A percentile compares a stretch with the other conserved stretches of the same genome.
These are phyloP conservation scores for Geotrichum klebahnii DNA, from an alignment of 1,139 yeast genomes.

Conservation along the genomic window DNA sequence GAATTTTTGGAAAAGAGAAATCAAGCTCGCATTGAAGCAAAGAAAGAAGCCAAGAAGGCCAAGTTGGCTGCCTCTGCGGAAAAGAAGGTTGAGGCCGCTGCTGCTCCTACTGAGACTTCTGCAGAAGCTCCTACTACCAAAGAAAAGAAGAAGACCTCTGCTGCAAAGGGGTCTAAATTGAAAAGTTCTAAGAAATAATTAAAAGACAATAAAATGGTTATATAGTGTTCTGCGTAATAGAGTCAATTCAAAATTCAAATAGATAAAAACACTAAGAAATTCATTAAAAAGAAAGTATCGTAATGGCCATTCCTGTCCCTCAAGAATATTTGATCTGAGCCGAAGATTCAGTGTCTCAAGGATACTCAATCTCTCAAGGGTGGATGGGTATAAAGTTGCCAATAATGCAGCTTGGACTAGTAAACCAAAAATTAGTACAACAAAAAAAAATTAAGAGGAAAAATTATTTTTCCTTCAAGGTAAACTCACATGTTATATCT, in stretches of 20 bases:
- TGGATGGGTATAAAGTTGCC: slow-evolving; percentile 92
- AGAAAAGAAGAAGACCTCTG: background rate
- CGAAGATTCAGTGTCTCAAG: too few species aligned
- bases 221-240: too few species aligned
- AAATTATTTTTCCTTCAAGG: slow-evolving; percentile 1
- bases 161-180: too few species aligned
- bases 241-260: too few species aligned
- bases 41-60: slow-evolving; percentile 27
- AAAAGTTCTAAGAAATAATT: too few species aligned
- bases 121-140: background rate
- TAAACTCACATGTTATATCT: slow-evolving; percentile 61
- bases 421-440: too few species aligned
- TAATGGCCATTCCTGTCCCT: too few species aligned
- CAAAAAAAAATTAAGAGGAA: slow-evolving; percentile 2
- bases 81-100: slow-evolving; percentile 25
- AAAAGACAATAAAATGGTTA: too few species aligned
- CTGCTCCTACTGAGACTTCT: slow-evolving; percentile 17
- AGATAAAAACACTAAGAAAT: too few species aligned
- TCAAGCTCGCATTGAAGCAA: slow-evolving; percentile 36
- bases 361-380: slow-evolving; percentile 28
- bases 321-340: too few species aligned
- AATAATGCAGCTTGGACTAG: slow-evolving; percentile 83
- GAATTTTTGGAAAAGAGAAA: slow-evolving; percentile 40
- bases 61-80: slow-evolving; percentile 24
- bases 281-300: too few species aligned